Evolutionary conservation across 306 rosid genomes (phyloP), one percentile per base, ranked within the genome.

Genomic region (Cicer judaicum): DNA sequence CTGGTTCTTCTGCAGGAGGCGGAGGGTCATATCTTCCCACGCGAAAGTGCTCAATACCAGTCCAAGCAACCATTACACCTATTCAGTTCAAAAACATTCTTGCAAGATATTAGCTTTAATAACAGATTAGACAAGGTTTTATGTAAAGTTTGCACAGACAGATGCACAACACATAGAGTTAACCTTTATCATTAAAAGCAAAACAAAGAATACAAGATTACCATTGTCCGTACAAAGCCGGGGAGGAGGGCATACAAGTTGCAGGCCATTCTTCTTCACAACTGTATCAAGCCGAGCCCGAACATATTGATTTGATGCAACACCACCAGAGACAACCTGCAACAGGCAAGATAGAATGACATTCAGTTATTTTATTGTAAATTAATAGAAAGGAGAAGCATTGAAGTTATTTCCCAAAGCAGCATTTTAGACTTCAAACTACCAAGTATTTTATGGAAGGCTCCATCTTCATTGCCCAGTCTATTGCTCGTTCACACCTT

Each of bases 1-100:
- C 98, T 13, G 96, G 94, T 67, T 93, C 98, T 84, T 84, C 89
- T 24, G 91, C 88, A 64, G 94, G 91, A 21, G 98, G 94, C 71
- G 98, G 95, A 76, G 98, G 94, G 77, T 91, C 96, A 74, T 88
- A 91, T 89, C 98, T 87, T 82, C 97, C 96, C 78, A 87, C 14
- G 48, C 91, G 81, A 41, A 84, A 93, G 81, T 93, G 92, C 84
- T 93, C 98, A 76, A 93, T 87, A 75, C 98, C 98, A n/a, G 97
- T 93, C 98, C 97, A 93, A 79, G 97, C 98, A 76, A 93, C 87
- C 98, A 93, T 93, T 39, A 91, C 98, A 77, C 97, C 98, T 93
- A 79, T 59, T 70, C 74, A 79, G 52, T 54, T 75, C 41, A 63
- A 77, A 49, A 48, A 5, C 19, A 57, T 55, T 67, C 36, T 14